Conservation (phyloP, 1,139 yeast genomes). For the Nakaseomyces sp. region DNA sequence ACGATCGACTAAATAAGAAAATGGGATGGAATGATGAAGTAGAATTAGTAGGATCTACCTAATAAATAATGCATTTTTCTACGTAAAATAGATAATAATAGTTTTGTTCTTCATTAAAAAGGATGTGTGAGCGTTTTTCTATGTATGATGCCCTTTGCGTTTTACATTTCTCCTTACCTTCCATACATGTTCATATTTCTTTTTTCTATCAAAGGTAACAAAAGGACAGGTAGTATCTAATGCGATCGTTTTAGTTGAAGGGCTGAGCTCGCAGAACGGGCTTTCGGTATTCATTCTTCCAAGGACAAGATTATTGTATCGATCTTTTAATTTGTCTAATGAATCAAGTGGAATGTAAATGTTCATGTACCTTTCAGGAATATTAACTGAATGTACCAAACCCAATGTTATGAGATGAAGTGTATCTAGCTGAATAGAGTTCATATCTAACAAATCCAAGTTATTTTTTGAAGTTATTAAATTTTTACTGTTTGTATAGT, state of each 20-base stretch:
- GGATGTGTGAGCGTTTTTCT: background rate
- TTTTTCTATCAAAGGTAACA: conserved; percentile 39
- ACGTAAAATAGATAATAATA: background rate
- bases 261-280: conserved; percentile 41
- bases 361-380: conserved; percentile 36
- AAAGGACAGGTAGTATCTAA: conserved; percentile 36
- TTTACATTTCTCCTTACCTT: conserved; percentile 54
- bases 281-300: conserved; percentile 56
- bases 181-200: conserved; percentile 50
- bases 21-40: conserved; percentile 46
- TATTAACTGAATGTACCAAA: conserved; percentile 57
- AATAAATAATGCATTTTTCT: background rate
- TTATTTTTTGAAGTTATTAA: background rate
- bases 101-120: background rate
- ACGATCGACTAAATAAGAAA: conserved; percentile 51
- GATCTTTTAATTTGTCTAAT: conserved; percentile 20
- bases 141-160: conserved; percentile 37
- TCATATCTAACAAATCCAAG: background rate
- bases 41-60: conserved; percentile 9
- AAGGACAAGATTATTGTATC: conserved; percentile 39
- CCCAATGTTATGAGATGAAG: conserved; percentile 37
- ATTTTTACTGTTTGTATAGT: conserved; percentile 12
- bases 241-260: conserved; percentile 19
- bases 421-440: background rate
- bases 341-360: conserved; percentile 45